Evolutionary conservation across 1,139 yeast species (phyloP), one percentile per base, ranked within the genome.

Genomic region (Torulaspora pretoriensis): DNA sequence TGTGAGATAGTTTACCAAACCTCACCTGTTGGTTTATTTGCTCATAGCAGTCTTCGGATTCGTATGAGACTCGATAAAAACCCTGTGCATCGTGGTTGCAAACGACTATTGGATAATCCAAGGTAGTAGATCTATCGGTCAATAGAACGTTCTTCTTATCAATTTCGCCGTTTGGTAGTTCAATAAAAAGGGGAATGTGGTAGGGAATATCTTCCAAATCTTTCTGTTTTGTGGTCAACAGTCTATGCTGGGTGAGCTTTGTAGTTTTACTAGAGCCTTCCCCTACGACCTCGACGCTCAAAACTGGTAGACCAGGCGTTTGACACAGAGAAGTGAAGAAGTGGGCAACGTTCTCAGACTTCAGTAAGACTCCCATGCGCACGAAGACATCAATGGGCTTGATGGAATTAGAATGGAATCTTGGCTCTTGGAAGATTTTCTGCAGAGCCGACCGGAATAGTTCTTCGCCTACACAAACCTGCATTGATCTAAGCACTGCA

Each of bases 361-460:
- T 54, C 38, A 68, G 53, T 9, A 54, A 47, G 29, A 51, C 50
- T 27, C 61, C 60, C 44, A 61, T 41, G 17, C 54, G 62, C 34
- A 66, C 69, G 84, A 88, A 83, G 9, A 83, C 60, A 47, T 81
- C 84, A 32, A 70, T 60, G 2, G 84, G 77, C 53, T 76, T 79
- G 39, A 81, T 67, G 2, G 74, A 43, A 19, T 68, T 68, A 46
- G 70, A 57, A 51, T 69, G 65, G 8, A 54, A 53, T 2, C 28
- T 17, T 9, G 42, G 37, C 12, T 56, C 52, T 2, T 61, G 59
- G 16, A 80, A 60, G n/a, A 81, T 70, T 25, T 67, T 56, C n/a
- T 70, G 66, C 22, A 81, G 59, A 1, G 73, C 70, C 10, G 61
- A 61, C 46, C 62, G 62, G 47, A 67, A 67, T 2, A 57, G 47